Base-by-base conservation (phyloP, 306 rosid genomes). In the Quercus alba region DNA sequence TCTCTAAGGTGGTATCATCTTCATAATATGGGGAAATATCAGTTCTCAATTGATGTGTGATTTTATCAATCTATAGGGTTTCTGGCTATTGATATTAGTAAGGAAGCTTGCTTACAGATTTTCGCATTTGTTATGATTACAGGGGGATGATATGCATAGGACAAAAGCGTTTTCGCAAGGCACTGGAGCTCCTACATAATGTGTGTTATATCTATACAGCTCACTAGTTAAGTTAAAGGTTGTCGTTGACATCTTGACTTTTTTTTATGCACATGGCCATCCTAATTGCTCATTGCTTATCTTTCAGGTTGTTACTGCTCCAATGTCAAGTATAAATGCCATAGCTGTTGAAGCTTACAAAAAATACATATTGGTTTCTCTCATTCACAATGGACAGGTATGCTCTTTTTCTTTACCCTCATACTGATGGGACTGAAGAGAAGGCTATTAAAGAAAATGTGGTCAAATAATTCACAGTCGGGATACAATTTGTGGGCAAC, bases 101-200 rank as follows among this genome's bases (percentile, higher is more conserved):
- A 72, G 77, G 79, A 74, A 62, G 25, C 75, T 80, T 69, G 62
- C 71, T 59, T 79, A 68, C 41, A 12, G 1, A 78, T 51, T 71
- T 84, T 87, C 75, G 70, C 83, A 77, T 86, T 74, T 84, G 54
- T 62, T 70, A 74, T 79, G 75, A 71, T 81, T 21, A 74, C 82
- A 93, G 99, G 75, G 98, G 99, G 61, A 96, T 96, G 98, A 89
- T 91, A 81, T 96, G 97, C 89, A 84, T 96, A 18, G 99, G 99
- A 76, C 91, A 84, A 81, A 96, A 96, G 90, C 78, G 63, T 80
- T 96, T 84, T 84, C 89, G 70, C 51, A 96, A 90, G 85, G 98
- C 98, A 21, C 79, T 96, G 87, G 99, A 91, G 85, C 99, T 96
- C 81, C 93, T 96, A 49, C 99, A 88, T 81, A 96, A 93, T 84